Base-by-base conservation (phyloP, 257 asterid species). In the Cruciata laevipes region DNA sequence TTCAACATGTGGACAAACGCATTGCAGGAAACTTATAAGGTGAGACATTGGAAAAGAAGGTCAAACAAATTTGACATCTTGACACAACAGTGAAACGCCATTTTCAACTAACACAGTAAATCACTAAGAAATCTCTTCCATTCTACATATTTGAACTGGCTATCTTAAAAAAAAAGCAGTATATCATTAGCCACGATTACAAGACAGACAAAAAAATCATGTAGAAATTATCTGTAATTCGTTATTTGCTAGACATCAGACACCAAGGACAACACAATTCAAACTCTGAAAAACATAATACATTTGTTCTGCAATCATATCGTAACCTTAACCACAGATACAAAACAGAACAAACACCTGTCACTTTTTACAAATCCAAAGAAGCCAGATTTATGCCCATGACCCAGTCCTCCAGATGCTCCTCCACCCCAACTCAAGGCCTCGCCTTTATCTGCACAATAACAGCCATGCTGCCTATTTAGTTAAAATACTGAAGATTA, bases 381-480 rank as follows among this genome's bases (percentile, higher is more conserved):
- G 77, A 88, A 63, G 85, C 92, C 80, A 30, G 92, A 81, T 77
- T 76, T 83, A 63, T 86, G 90, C 73, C 97, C 99, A 82, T 93
- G 99, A 72, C 99, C 99, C 67, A 93, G 97, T 78, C 95, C 83
- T 71, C 99, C 99, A 18, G 89, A 84, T 70, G 87, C 92, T 77
- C 96, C 99, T 68, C 81, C 94, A 51, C 99, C 99, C 99, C 99
- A 93, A 79, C 97, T 93, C 85, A 93, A 84, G 66, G 84, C 78
- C 84, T 88, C 95, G 38, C 97, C 99, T 49, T 88, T 83, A 79
- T 80, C 99, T 93, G 88, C 71, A 59, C 30, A 67, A 53, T 52
- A 44, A 70, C 64, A 69, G 37, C 17, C 71, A 35, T 70, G 25
- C 16, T 21, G 32, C 60, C 65, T 57, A 33, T 70, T 20, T 58